A percentile compares a stretch with the other conserved stretches of the same genome.
phyloP scores from a whole-genome alignment of 176 grass and related monocot genomes.

The Urochloa ruziziensis region DNA sequence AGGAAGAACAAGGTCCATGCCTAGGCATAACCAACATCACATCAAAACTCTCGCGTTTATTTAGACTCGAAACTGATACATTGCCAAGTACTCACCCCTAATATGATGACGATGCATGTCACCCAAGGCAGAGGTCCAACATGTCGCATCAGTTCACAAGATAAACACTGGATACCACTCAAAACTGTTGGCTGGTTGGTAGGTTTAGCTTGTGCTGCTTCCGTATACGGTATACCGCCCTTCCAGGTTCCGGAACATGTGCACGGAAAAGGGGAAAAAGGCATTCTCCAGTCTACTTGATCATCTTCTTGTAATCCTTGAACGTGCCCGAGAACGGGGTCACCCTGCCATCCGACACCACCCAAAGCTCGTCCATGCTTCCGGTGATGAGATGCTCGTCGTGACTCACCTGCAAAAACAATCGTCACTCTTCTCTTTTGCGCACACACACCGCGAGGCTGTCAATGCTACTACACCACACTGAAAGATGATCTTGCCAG shows the following conservation, averaged over 20 bases:
- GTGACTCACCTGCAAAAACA: constrained; percentile 74
- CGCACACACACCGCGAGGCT: no score
- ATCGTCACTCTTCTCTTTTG: not conserved
- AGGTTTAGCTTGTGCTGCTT: no score
- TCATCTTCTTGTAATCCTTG: constrained; percentile 93
- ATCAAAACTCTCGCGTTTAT: not conserved
- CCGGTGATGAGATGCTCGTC: constrained; percentile 97
- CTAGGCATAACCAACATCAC: not conserved
- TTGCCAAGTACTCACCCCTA: not conserved
- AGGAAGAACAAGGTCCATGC: not conserved
- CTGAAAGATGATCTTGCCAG: no score
- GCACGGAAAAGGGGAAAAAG: no score
- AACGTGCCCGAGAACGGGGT: constrained; percentile 74
- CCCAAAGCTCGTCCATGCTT: constrained; percentile 90
- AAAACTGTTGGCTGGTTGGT: not conserved
- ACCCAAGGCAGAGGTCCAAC: not conserved
- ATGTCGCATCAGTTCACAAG: no score
- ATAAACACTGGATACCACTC: not conserved
- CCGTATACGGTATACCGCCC: no score
- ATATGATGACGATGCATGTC: not conserved
- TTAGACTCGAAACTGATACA: not conserved
- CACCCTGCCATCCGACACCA: constrained; percentile 65
- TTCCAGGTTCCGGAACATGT: not conserved
- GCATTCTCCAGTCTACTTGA: no score
- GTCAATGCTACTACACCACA: no score